Evolutionary conservation across 768 basidiomycete species (phyloP).

Genomic region (Phlegmacium glaucopus): DNA sequence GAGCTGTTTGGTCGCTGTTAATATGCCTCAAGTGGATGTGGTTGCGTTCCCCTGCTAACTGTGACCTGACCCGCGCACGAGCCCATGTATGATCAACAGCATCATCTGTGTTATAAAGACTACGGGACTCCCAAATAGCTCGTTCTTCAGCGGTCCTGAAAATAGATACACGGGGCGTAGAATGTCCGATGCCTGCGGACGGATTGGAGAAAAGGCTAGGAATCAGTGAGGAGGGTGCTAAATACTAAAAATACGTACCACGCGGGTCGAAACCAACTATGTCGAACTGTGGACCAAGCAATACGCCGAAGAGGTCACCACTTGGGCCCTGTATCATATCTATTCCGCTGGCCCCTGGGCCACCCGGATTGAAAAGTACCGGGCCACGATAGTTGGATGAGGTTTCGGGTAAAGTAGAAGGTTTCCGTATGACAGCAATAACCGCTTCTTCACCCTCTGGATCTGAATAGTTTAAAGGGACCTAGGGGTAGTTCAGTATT

Average conservation of each 20-base stretch:
- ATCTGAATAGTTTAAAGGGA: slow-evolving; percentile 27
- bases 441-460: slow-evolving; percentile 33
- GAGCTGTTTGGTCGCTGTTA: slow-evolving; percentile 33
- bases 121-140: slow-evolving; percentile 7
- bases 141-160: slow-evolving; percentile 34
- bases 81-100: slow-evolving; percentile 31
- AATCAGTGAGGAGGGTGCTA: too few species aligned
- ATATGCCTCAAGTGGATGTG: slow-evolving; percentile 27
- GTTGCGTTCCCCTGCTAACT: slow-evolving; percentile 28
- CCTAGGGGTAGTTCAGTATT: too few species aligned
- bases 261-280: slow-evolving; percentile 46
- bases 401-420: slow-evolving; percentile 24
- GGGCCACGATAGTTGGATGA: slow-evolving; percentile 38
- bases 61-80: slow-evolving; percentile 21
- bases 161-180: slow-evolving; percentile 32
- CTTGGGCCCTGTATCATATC: slow-evolving; percentile 12
- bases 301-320: slow-evolving; percentile 14
- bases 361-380: slow-evolving; percentile 45
- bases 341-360: slow-evolving; percentile 45
- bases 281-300: slow-evolving; percentile 43
- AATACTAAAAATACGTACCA: too few species aligned
- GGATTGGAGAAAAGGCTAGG: too few species aligned
- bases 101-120: slow-evolving; percentile 14
- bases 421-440: slow-evolving; percentile 41
- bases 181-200: slow-evolving; percentile 31